Evolutionary conservation across 2,329 filamentous ascomycete species (phyloP), one percentile per base, ranked within the genome.

Genomic region (Ophiostoma sp.): DNA sequence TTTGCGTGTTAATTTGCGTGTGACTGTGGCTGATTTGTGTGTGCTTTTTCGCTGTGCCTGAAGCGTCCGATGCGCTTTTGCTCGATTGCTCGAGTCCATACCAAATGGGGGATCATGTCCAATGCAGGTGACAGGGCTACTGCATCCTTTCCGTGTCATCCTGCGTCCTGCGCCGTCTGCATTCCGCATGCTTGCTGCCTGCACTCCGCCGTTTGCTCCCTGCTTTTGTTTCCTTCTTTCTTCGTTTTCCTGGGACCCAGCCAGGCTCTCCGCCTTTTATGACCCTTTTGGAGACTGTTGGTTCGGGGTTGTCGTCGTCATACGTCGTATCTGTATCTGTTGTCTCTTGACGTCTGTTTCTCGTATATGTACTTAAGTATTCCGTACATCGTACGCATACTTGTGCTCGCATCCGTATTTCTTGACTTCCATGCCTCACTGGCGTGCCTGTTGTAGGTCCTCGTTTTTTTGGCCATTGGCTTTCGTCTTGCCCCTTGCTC

Each of bases 141-240:
- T 68, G 42, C 64, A 50, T 50, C 25, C 17, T n/a, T 25, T n/a
- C 64, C 64, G 63, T 19, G 39, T 45, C 25, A 39, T 66, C 12
- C 42, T 48, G 39, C 63, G 39, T 68, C 17, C 39, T 31, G 39
- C 39, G 39, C 17, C 15, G 25, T 52, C 25, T 55, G 45, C 66
- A 39, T 69, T 55, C 66, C 45, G 66, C 28, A 36, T 52, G 45
- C 19, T 52, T 50, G 25, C 45, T 45, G 42, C n/a, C 66, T 69
- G 66, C 45, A 36, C 45, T 69, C 45, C 9, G 42, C 45, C 28
- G 45, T 25, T 52, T 55, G 45, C 45, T 52, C 25, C 19, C 45
- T n/a, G 45, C 8, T 33, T 33, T n/a, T 31, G 42, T 68, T 19
- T 66, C 33, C 25, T 48, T 50, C 63, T 68, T 22, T 68, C 42